Conservation (phyloP, 2,329 filamentous ascomycete genomes). For the Immersiporthe knoxdaviesiana region DNA sequence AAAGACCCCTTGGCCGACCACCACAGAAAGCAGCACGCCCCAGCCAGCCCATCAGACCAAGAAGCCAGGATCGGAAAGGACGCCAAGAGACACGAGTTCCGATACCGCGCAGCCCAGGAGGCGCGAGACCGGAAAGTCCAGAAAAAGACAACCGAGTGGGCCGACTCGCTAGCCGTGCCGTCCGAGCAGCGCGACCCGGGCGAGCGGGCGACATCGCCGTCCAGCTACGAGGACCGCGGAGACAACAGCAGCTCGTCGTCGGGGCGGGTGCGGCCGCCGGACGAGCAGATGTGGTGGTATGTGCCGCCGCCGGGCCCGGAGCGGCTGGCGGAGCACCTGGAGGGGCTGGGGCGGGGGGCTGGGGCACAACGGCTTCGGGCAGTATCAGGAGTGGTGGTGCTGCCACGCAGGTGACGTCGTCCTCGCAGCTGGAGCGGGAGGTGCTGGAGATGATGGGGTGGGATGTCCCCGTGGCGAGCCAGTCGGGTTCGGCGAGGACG, state of each 20-base stretch:
- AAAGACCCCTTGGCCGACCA: neutral
- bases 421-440: neutral
- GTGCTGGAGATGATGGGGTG: neutral
- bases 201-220: neutral
- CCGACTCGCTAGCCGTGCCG: neutral
- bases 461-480: neutral
- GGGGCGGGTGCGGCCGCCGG: neutral
- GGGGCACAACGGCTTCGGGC: neutral
- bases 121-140: neutral
- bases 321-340: neutral
- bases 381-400: too few species aligned
- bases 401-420: neutral
- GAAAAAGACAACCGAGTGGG: neutral
- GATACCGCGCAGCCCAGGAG: neutral
- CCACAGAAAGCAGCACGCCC: neutral
- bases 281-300: slow-evolving; percentile 5
- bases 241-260: neutral
- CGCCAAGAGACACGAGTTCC: neutral
- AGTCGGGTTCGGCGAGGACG: neutral
- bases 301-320: neutral
- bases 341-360: neutral
- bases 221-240: neutral
- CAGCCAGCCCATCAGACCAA: neutral
- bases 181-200: neutral
- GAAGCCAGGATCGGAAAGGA: neutral